Base-by-base conservation (phyloP, 129 eudicot genomes). In the Arctium minus region DNA sequence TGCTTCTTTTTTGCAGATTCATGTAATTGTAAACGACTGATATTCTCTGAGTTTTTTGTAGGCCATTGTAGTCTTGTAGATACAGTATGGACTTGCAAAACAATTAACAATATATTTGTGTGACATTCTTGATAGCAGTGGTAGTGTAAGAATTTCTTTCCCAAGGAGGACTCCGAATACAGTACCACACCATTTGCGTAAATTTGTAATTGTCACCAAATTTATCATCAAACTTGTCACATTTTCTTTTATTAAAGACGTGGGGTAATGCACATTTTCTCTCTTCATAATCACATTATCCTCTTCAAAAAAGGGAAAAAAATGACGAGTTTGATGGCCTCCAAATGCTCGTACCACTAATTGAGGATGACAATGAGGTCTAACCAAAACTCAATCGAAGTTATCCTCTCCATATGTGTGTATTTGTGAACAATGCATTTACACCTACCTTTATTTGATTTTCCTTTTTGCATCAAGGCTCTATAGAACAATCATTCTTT, bases 151-250 rank as follows among this genome's bases (percentile, higher is more conserved):
- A 82, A 90, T 95, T 73, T 92, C 98, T 60, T 92, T 95, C 88
- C 91, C 98, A 68, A 92, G 98, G 81, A 90, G 97, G 83, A 95
- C 98, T 62, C 97, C 98, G 7, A 90, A 83, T 65, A 95, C 92
- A 97, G 98, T 95, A 85, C 27, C 5, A 12, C 32, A 36, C 76
- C 56, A 71, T 76, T 9, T 56, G 40, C 8, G 13, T 56, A 27
- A 35, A 67, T 77, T 67, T 75, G n/a, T 38, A 84, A 48, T 12
- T 30, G 10, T 10, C 8, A 53, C 7, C 71, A 22, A 17, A 53
- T 69, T 35, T 42, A 0, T 38, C 6, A 44, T 76, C 22, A 32
- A 17, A 64, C 70, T 60, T 9, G 12, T 18, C 18, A n/a, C 53
- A 33, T 18, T 44, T 30, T 44, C 8, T 31, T 4, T 75, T 46